Evolutionary conservation across 1,284 basidiomycete species (phyloP), one percentile per base, ranked within the genome.

Genomic region (Sanghuangporus baumii): DNA sequence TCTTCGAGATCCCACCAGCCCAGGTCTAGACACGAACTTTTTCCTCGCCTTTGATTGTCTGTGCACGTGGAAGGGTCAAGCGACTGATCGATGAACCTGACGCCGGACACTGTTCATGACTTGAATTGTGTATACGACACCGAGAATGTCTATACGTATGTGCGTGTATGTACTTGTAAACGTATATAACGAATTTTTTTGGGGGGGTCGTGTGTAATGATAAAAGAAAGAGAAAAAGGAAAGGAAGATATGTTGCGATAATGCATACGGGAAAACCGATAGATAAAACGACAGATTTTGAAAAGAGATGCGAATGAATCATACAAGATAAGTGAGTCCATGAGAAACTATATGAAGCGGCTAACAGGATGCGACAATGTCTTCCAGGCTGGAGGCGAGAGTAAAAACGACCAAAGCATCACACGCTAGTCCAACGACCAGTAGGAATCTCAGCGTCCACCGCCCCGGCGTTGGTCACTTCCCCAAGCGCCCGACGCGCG

Each of bases 381-480:
- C 26, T 23, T 23, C 23, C 23, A 23, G 5, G 26, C 26, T 31
- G 3, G 23, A 31, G 26, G 3, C 26, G 3, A 31, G 26, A 2
- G 3, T 5, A 31, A 31, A 31, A 31, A 31, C 26, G 3, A 31
- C 5, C 26, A 31, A 4, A 12, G 12, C 43, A 7, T 54, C 31
- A 54, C 52, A 54, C 16, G 16, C 52, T 54, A n/a, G 34, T 8
- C 52, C 52, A 54, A 20, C 51, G 41, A 18, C 23, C 52, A 55
- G 5, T 23, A 48, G 34, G 18, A 46, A 3, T 18, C 57, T 34
- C 43, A 5, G 16, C 14, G 6, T 11, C 2, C 18, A 37, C 16
- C 31, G 51, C 18, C 16, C 34, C 40, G 5, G 55, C 36, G 41
- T 62, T 62, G 40, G 60, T 57, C 20, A 57, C n/a, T 55, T 62